Conservation (phyloP, 2,329 filamentous ascomycete genomes). For the Aspergillus ochraceus region DNA sequence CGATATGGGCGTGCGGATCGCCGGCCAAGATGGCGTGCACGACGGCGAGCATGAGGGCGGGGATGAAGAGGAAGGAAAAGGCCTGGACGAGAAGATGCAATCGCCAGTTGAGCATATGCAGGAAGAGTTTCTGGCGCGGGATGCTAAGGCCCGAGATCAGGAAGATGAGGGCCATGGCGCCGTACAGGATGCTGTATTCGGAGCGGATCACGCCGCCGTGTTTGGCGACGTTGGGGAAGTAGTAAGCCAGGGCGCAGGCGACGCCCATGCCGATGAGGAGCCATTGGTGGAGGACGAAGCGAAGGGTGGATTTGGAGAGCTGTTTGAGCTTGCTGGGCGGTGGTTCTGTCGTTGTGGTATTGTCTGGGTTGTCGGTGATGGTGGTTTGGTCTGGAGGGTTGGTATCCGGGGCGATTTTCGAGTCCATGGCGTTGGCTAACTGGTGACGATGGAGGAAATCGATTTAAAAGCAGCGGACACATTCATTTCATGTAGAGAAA, state of each 20-base stretch:
- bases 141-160: constrained; percentile 70
- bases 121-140: constrained; percentile 59
- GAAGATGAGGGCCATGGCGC: constrained; percentile 69
- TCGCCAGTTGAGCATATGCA: constrained; percentile 66
- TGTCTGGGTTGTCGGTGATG: background rate
- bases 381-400: background rate
- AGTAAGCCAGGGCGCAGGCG: constrained; percentile 53
- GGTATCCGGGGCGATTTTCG: background rate
- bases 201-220: constrained; percentile 43
- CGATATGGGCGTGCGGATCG: constrained; percentile 51
- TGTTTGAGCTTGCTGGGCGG: constrained; percentile 7
- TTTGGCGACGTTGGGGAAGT: constrained; percentile 54
- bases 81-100: constrained; percentile 67
- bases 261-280: constrained; percentile 63
- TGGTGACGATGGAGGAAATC: background rate
- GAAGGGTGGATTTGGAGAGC: constrained; percentile 19
- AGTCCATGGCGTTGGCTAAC: background rate
- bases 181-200: constrained; percentile 60
- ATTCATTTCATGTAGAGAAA: background rate
- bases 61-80: constrained; percentile 67
- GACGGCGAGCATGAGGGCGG: constrained; percentile 59
- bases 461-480: background rate
- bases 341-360: background rate
- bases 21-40: constrained; percentile 54
- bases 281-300: constrained; percentile 58